Percentiles rank a stretch among this genome's conserved stretches.
Conservation (phyloP, 2,329 filamentous ascomycete species). For the Colletotrichum musicola region DNA sequence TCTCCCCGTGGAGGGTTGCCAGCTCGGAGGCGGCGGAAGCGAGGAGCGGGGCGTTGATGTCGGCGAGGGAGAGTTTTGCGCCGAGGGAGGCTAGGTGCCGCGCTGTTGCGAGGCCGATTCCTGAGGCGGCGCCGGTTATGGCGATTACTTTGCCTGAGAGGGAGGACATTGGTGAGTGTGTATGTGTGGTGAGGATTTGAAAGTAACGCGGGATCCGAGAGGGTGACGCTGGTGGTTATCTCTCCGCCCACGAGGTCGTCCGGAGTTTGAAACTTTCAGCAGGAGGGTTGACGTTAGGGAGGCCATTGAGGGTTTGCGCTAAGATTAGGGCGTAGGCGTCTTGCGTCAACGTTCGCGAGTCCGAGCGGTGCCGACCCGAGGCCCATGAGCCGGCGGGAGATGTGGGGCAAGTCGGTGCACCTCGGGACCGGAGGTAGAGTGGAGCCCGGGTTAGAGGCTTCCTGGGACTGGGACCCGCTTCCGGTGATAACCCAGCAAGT, state of each 20-base stretch:
- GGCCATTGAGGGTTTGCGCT: not conserved
- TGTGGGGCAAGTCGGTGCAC: too few species aligned
- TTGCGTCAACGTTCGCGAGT: not conserved
- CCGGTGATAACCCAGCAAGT: too few species aligned
- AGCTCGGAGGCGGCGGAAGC: constrained; percentile 32
- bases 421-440: not conserved
- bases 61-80: constrained; percentile 60
- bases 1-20: not conserved
- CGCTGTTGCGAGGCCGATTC: constrained; percentile 63
- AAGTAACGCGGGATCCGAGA: not conserved
- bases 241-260: not conserved
- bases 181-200: not conserved
- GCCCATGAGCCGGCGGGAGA: not conserved
- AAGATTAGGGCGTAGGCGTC: not conserved
- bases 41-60: constrained; percentile 55
- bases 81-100: constrained; percentile 57
- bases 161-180: not conserved
- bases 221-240: not conserved
- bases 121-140: constrained; percentile 61
- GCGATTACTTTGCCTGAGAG: constrained; percentile 57
- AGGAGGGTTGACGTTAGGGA: too few species aligned
- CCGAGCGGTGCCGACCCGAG: not conserved
- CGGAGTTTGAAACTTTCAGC: not conserved
- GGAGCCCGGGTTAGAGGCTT: too few species aligned
- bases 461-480: too few species aligned